Evolutionary conservation across 805 yeast genomes (phyloP).

Genomic region (Spathaspora gorwiae): DNA sequence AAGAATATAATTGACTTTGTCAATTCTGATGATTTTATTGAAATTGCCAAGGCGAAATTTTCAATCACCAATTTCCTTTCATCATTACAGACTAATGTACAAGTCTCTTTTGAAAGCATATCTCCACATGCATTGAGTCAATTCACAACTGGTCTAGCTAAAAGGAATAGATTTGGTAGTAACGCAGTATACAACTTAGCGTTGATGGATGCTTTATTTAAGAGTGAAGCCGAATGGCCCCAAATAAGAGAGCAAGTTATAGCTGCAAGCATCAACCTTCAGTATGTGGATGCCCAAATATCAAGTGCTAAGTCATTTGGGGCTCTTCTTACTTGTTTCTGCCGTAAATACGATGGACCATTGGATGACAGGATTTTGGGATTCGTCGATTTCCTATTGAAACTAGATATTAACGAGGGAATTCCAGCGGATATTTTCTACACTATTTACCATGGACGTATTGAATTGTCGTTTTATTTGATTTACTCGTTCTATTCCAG

Average conservation of each 20-base stretch:
- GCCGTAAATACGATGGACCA: constrained; percentile 35
- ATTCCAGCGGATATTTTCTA: constrained; percentile 43
- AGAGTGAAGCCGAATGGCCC: constrained; percentile 34
- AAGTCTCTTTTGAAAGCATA: constrained; percentile 40
- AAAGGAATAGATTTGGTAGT: constrained; percentile 47
- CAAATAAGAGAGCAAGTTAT: constrained; percentile 48
- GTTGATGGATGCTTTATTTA: constrained; percentile 59
- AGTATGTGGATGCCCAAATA: constrained; percentile 62
- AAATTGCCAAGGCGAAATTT: constrained; percentile 26
- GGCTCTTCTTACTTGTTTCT: constrained; percentile 65
- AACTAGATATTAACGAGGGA: constrained; percentile 49
- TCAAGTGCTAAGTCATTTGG: constrained; percentile 73
- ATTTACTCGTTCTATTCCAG: constrained; percentile 36
- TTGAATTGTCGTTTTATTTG: constrained; percentile 61
- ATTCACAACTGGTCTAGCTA: constrained; percentile 47
- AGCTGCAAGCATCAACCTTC: constrained; percentile 58
- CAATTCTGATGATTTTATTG: constrained; percentile 31
- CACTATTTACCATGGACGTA: constrained; percentile 54
- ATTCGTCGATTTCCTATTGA: constrained; percentile 47
- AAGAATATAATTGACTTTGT: constrained; percentile 41
- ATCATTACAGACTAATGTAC: constrained; percentile 42
- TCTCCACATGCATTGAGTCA: constrained; percentile 49
- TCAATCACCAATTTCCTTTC: constrained; percentile 44
- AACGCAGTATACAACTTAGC: constrained; percentile 54
- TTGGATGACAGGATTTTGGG: constrained; percentile 27